phyloP scores from a whole-genome alignment of 805 yeast species.

The Pichia rugopelliculosa region DNA sequence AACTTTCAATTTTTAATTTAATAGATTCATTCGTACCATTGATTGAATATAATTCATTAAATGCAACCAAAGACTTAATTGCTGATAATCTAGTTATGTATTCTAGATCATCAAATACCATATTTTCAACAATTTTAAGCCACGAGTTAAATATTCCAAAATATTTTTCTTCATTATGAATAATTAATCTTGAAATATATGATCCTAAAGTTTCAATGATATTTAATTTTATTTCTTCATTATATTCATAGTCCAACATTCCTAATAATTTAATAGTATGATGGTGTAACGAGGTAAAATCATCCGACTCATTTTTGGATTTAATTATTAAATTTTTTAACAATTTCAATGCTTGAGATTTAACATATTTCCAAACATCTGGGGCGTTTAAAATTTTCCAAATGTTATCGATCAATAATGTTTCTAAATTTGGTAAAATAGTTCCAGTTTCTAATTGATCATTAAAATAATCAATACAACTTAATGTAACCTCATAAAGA shows the following conservation, averaged over 20 bases:
- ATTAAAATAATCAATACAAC: slow-evolving; percentile 31
- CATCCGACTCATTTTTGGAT: background rate
- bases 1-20: slow-evolving; percentile 5
- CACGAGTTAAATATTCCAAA: slow-evolving; percentile 19
- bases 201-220: slow-evolving; percentile 48
- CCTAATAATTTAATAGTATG: slow-evolving; percentile 22
- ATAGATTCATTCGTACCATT: slow-evolving; percentile 2
- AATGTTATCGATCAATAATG: slow-evolving; percentile 7
- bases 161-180: slow-evolving; percentile 1
- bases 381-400: slow-evolving; percentile 23
- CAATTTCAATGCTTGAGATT: slow-evolving; percentile 33
- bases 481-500: slow-evolving; percentile 38
- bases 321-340: slow-evolving; percentile 22
- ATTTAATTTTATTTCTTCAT: slow-evolving; percentile 34
- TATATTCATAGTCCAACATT: slow-evolving; percentile 17
- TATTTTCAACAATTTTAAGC: slow-evolving; percentile 23
- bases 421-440: background rate
- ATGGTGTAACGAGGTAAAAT: background rate
- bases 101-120: slow-evolving; percentile 38
- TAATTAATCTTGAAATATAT: slow-evolving; percentile 20
- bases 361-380: slow-evolving; percentile 36
- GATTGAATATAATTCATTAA: slow-evolving; percentile 10
- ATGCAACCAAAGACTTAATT: slow-evolving; percentile 35
- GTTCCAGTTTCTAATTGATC: background rate
- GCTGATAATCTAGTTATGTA: slow-evolving; percentile 39